Base-by-base conservation (phyloP, 192 early-diverging fungal genomes). In the Coemansia furcata region DNA sequence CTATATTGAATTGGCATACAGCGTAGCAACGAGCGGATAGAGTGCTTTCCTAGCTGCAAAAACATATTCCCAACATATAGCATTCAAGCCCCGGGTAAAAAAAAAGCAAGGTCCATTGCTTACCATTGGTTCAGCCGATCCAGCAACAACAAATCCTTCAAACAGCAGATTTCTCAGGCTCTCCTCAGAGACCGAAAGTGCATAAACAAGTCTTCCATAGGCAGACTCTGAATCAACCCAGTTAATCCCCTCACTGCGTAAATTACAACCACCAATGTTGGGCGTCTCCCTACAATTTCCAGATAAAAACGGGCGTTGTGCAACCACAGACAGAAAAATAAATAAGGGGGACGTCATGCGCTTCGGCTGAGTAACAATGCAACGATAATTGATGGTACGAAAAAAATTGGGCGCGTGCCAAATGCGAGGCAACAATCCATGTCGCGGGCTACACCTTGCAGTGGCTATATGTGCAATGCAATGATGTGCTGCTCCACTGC, bases 81-180 rank as follows among this genome's bases (percentile, higher is more conserved):
- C 14, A 42, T 15, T 42, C 40, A 5, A 42, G 40, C 40, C 12
- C 40, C 4, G 40, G 15, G 40, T 42, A 21, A 11, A 23, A 32
- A 21, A 66, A 52, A 19, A 15, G 36, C 33, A 12, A 19, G 2
- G 52, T 38, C 3, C 5, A 5, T 49, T 35, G 7, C 80, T 74
- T 82, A 82, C 80, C 68, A 77, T 62, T 63, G 80, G 80, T 65
- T 77, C 75, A 14, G 72, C 50, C 54, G 80, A 74, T 50, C 80
- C 80, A n/a, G 80, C 64, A 46, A 65, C 59, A 17, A 82, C 80
- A 23, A 82, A 55, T 21, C 80, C 80, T 23, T 82, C 80, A 74
- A 82, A 77, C 61, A 82, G 60, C 9, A 63, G 58, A 58, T 47
- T 69, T 14, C 80, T 49, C 50, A 77, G 58, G 6, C 44, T 60